Base-by-base conservation (phyloP, 228 moss, liverwort and hornwort genomes). In the Sphagnum fallax region DNA sequence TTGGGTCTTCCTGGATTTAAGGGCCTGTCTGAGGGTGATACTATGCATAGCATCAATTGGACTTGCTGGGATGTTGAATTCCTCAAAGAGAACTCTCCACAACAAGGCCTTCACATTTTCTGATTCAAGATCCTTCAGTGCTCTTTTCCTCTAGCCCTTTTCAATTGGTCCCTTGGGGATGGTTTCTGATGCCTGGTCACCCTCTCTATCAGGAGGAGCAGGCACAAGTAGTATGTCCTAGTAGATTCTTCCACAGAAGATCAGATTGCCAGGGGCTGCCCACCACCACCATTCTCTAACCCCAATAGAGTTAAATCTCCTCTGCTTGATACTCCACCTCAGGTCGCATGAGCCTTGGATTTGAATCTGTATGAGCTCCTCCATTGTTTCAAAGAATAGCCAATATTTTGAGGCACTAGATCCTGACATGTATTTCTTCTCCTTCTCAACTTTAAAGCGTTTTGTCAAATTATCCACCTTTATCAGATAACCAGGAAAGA, bases 401-500 rank as follows among this genome's bases (percentile, higher is more conserved):
- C 72, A 72, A 32, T 32, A 32, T 59, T 72, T 72, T 60, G 72
- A 72, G 49, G 66, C 51, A 6, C 49, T 65, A 55, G 66, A 72
- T 72, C 72, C 72, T 48, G 72, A 72, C 10, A 72, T 65, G 10
- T 53, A 52, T 18, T 86, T 82, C 12, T 86, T 86, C 71, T 86
- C 86, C 65, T 79, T 82, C 68, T 86, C 86, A 16, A 86, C 86
- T 72, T 86, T 86, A 73, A 77, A 86, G 4, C 79, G 82, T 69
- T 86, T 86, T 75, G 79, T 86, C 62, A 86, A 52, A 51, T 86
- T 86, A 53, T 86, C 86, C n/a, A 86, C 86, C 82, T 86, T 63
- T 32, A 32, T 32, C 32, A 32, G 32, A 32, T 32, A 32, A 32
- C 2, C 32, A 32, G 32, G 2, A 32, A 32, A 32, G 32, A 32